phyloP scores from a whole-genome alignment of 148 eudicot genomes.

The Chenopodium formosanum region DNA sequence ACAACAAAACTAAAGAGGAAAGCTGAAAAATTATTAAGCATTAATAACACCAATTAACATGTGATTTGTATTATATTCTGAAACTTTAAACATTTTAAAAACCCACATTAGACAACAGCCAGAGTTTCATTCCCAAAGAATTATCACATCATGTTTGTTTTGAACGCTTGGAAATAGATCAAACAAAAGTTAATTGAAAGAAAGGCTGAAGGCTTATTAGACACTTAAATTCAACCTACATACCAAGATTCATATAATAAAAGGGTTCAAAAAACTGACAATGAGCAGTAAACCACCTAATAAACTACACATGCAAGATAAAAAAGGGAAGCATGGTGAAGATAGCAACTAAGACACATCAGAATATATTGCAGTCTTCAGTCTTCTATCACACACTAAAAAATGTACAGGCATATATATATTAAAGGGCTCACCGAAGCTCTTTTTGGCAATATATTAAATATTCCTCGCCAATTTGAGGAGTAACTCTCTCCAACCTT shows the following conservation, averaged over 20 bases:
- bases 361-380: not conserved
- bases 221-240: too few species aligned
- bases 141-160: not conserved
- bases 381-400: not conserved
- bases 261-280: not conserved
- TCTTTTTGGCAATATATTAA: conserved; percentile 56
- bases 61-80: too few species aligned
- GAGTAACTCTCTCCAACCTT: conserved; percentile 72
- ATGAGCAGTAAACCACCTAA: not conserved
- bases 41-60: not conserved
- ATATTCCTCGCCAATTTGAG: conserved; percentile 73
- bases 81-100: not conserved
- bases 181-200: not conserved
- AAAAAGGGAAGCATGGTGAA: not conserved
- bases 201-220: too few species aligned
- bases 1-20: too few species aligned
- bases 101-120: not conserved
- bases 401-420: not conserved
- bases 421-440: conserved; percentile 48
- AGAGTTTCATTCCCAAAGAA: not conserved
- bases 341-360: not conserved
- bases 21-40: too few species aligned
- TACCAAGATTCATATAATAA: too few species aligned
- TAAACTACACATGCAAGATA: not conserved
- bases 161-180: not conserved